Base-by-base conservation (phyloP, 371 early-diverging fungal species). In the Haplosporangium sp. region DNA sequence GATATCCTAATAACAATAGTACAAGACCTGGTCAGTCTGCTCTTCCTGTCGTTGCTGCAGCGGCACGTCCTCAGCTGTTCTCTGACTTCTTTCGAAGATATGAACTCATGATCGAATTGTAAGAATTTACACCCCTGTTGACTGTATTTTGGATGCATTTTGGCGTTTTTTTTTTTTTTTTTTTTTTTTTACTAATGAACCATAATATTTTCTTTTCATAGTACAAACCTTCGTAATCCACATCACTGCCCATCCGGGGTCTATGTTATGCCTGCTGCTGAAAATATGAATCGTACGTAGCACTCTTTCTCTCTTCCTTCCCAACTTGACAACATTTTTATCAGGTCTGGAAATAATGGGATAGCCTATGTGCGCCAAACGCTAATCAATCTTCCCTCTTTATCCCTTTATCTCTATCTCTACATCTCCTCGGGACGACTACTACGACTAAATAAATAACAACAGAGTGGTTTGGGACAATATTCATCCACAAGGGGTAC, bases 401-500 rank as follows among this genome's bases (percentile, higher is more conserved):
- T 53, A 17, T 2, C n/a, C 34, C 9, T 53, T 53, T 53, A 53
- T 8, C 27, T 27, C 27, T 27, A 27, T 27, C 0, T 27, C 27
- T 1, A 27, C 27, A 27, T 27, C 0, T 27, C 27, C 27, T 27
- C 27, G 27, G 27, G 27, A 27, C 27, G 27, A 27, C 27, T 27
- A 19, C n/a, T 53, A 56, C 35, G 34, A 19, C 56, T 8, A 9
- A 4, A 19, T 40, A 19, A 69, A n/a, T 20, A 62, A 60, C 39
- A 57, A 58, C 39, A 93, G 94, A 89, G 55, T 96, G 96, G 96
- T 90, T 92, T 74, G 97, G 95, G 3, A 92, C 92, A 1, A 65
- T 95, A 38, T 96, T 96, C 78, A 86, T 96, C 19, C 95, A 96
- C 81, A 90, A 93, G 67, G 96, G 96, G 35, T 93, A 92, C 75